Conservation (phyloP, 176 grass and related monocot species). For the Eremochloa ophiuroides region DNA sequence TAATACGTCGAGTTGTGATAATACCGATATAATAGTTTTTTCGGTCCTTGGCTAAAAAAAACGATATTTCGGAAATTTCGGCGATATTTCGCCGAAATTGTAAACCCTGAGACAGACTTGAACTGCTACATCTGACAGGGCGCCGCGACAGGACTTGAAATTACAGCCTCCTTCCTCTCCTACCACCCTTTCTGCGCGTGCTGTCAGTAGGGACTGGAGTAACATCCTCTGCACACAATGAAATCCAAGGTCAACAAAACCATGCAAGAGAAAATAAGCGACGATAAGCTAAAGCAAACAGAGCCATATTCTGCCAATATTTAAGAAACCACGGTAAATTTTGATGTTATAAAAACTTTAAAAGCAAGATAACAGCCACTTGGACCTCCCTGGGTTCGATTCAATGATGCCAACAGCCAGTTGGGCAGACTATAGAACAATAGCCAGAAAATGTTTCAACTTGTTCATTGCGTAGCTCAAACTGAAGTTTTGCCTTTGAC, state of each 20-base stretch:
- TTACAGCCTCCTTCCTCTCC: slow-evolving; percentile 58
- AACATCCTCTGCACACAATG: slow-evolving; percentile 37
- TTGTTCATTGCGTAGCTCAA: not conserved
- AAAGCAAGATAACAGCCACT: not conserved
- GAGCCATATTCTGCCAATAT: too few relatives aligned
- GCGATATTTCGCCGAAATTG: too few relatives aligned
- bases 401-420: not conserved
- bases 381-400: not conserved
- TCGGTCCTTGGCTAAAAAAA: too few relatives aligned
- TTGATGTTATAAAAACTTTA: not conserved
- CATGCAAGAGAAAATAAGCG: not conserved
- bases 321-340: not conserved
- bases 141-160: not conserved
- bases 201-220: slow-evolving; percentile 57
- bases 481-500: not conserved
- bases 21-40: too few relatives aligned
- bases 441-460: not conserved
- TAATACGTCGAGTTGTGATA: too few relatives aligned
- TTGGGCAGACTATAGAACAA: not conserved
- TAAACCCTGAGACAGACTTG: too few relatives aligned
- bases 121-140: not conserved
- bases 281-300: too few relatives aligned
- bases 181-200: slow-evolving; percentile 57
- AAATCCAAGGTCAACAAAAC: not conserved
- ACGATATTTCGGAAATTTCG: too few relatives aligned